Percentiles rank a stretch among this genome's conserved stretches.
These are phyloP conservation scores for Colletotrichum abscissum DNA, from an alignment of 2,329 filamentous ascomycete species.

Conservation along the genomic window DNA sequence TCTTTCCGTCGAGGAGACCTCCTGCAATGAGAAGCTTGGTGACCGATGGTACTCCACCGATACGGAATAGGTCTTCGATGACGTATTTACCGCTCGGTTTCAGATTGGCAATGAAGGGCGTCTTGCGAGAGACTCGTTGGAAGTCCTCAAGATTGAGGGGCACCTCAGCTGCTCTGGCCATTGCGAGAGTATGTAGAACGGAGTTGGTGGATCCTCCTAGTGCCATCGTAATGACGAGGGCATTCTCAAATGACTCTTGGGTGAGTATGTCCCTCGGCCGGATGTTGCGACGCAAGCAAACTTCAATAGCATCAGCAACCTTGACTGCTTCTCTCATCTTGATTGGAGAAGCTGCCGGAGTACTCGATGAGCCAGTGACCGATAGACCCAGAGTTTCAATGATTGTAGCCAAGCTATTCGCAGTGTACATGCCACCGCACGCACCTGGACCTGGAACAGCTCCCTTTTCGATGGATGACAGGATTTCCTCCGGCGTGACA, in stretches of 20 bases:
- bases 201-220: conserved; percentile 92
- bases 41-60: conserved; percentile 87
- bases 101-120: conserved; percentile 87
- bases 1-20: conserved; percentile 79
- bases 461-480: conserved; percentile 83
- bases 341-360: conserved; percentile 81
- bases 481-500: conserved; percentile 78
- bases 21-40: conserved; percentile 86
- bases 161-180: conserved; percentile 87
- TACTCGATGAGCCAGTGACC: conserved; percentile 86
- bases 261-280: conserved; percentile 84
- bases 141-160: conserved; percentile 84
- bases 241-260: conserved; percentile 85
- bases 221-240: conserved; percentile 89
- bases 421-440: conserved; percentile 91
- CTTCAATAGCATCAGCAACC: conserved; percentile 80
- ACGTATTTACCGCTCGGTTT: conserved; percentile 86
- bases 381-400: conserved; percentile 90
- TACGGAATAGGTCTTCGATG: conserved; percentile 88
- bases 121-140: conserved; percentile 82
- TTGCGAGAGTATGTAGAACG: conserved; percentile 88
- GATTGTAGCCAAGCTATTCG: conserved; percentile 92
- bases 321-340: conserved; percentile 90
- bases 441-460: conserved; percentile 76
- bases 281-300: conserved; percentile 85